Base-by-base conservation (phyloP, 2,329 filamentous ascomycete species). In the Microthyrium microscopicum region DNA sequence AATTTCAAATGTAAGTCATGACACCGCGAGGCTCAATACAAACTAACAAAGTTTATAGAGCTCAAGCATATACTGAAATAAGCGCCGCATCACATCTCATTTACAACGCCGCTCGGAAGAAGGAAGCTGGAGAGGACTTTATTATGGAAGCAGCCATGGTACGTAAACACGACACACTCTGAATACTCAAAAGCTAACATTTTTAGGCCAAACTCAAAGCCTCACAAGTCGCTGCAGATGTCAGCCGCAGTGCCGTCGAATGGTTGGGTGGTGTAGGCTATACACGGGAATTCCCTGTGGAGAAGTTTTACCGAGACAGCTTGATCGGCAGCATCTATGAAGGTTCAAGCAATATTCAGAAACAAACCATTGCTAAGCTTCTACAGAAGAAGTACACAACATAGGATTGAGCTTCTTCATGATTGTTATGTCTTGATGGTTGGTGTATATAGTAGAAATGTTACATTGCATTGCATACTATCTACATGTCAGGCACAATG, bases 181-280 rank as follows among this genome's bases (percentile, higher is more conserved):
- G n/a, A n/a, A n/a, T n/a, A n/a, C n/a, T n/a, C n/a, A n/a, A n/a
- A n/a, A n/a, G n/a, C n/a, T n/a, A n/a, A n/a, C n/a, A n/a, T n/a
- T n/a, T n/a, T n/a, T n/a, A n/a, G n/a, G 89, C 89, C 34, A 98
- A 98, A 66, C 68, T 98, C 35, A 93, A 80, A 54, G 74, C 89
- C 3, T 89, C 81, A 4, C 89, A 98, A 60, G 83, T 98, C 20
- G 89, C 89, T 0, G 80, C 81, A 15, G 74, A 73, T 35, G 87
- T 98, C 15, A 79, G 77, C 35, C 75, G 85, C 5, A 68, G 79
- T 31, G 89, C 87, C 0, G 73, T 98, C 19, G 89, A 98, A 61
- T 98, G 89, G 89, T 95, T 95, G 87, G 89, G 89, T 30, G 89
- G 89, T 27, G 95, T 98, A 89, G 89, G 89, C 29, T 98, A 98